Percentiles rank a stretch among this genome's conserved stretches.
Conservation (phyloP, 1,284 basidiomycete genomes). For the Fomitiporia mediterranea region DNA sequence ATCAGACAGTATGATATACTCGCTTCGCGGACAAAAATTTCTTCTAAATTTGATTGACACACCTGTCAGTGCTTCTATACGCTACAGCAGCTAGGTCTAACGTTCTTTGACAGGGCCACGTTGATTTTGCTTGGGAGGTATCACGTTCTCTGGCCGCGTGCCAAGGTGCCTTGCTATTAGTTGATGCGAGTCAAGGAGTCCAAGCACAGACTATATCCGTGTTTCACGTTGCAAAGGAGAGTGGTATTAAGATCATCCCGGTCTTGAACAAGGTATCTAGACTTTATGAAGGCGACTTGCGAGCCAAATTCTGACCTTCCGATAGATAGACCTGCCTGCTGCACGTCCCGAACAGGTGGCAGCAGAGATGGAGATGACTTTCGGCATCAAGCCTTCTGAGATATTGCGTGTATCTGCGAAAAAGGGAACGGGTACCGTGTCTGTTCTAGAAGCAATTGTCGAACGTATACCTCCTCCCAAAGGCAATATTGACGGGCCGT, state of each 20-base stretch:
- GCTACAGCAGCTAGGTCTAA: neutral
- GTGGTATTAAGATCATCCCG: constrained; percentile 83
- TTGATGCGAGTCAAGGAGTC: constrained; percentile 96
- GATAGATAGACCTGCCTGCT: constrained; percentile 85
- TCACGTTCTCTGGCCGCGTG: constrained; percentile 90
- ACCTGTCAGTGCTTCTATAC: constrained; percentile 49
- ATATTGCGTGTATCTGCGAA: constrained; percentile 88
- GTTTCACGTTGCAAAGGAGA: constrained; percentile 83
- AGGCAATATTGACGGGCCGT: constrained; percentile 45
- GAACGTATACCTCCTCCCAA: constrained; percentile 77
- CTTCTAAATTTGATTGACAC: constrained; percentile 97
- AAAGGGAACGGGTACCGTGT: constrained; percentile 69
- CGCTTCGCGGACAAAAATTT: constrained; percentile 49
- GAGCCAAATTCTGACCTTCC: neutral
- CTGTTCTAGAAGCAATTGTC: constrained; percentile 58
- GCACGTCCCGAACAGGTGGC: constrained; percentile 79
- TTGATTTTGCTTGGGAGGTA: constrained; percentile 97
- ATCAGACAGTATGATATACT: constrained; percentile 70
- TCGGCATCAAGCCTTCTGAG: constrained; percentile 70
- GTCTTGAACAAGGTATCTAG: constrained; percentile 84
- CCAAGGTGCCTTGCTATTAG: constrained; percentile 87
- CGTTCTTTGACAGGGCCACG: constrained; percentile 68
- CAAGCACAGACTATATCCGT: constrained; percentile 98
- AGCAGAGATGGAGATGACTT: constrained; percentile 75
- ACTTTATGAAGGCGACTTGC: neutral